Percentiles rank a stretch among this genome's conserved stretches.
These are phyloP conservation scores for Moricandia moricandioides DNA, from an alignment of 345 rosid species.

Conservation along the genomic window DNA sequence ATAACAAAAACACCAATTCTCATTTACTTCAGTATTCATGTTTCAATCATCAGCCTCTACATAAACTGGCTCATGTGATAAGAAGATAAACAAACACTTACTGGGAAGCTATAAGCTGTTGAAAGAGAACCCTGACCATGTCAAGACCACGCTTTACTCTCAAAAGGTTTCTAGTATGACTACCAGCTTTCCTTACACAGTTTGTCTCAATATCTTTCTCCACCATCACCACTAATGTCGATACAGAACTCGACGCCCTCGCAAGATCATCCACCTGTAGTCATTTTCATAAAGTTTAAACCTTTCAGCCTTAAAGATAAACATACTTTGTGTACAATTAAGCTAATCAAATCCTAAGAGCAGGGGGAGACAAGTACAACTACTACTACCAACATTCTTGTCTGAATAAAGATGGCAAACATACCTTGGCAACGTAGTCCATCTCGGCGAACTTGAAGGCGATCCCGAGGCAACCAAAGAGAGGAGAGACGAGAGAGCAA, in stretches of 20 bases:
- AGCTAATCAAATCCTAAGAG: no score
- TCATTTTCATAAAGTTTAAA: background rate
- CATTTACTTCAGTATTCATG: no score
- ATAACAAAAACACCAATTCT: no score
- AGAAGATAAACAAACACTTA: slow-evolving; percentile 33
- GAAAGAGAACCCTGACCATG: slow-evolving; percentile 86
- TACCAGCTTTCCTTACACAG: slow-evolving; percentile 66
- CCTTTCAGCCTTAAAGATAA: background rate
- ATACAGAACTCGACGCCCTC: slow-evolving; percentile 64
- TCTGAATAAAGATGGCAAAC: no score
- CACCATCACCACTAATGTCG: slow-evolving; percentile 51
- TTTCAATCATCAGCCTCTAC: no score
- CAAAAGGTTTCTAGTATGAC: slow-evolving; percentile 85
- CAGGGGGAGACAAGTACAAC: no score
- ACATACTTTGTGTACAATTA: background rate
- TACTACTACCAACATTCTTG: no score
- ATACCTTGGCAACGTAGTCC: slow-evolving; percentile 92
- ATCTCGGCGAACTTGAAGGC: slow-evolving; percentile 95
- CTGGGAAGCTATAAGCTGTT: slow-evolving; percentile 67
- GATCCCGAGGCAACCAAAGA: slow-evolving; percentile 82
- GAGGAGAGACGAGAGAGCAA: slow-evolving; percentile 89
- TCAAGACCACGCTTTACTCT: slow-evolving; percentile 97
- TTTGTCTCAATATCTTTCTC: slow-evolving; percentile 57
- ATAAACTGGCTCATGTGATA: no score
- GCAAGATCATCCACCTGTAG: slow-evolving; percentile 74